These are phyloP conservation scores for Chloropicon primus DNA, from an alignment of 139 green algal species.

Conservation along the genomic window DNA sequence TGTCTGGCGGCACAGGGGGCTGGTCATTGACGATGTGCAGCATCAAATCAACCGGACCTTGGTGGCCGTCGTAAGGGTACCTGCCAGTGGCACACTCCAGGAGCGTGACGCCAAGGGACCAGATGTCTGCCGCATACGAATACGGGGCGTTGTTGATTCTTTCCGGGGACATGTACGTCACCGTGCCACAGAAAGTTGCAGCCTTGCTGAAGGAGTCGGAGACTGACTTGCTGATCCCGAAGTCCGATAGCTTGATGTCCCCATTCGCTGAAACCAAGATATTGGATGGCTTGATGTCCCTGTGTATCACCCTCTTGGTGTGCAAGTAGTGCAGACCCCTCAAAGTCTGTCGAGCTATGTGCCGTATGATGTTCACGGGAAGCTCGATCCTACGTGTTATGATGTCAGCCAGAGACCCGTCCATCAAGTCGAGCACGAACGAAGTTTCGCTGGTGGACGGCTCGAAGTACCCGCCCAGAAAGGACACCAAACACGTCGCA, in stretches of 20 bases:
- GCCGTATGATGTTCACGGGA: constrained; percentile 18
- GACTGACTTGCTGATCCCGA: constrained; percentile 23
- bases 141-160: constrained; percentile 31
- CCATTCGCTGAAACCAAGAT: constrained; percentile 27
- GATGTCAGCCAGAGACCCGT: constrained; percentile 26
- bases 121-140: constrained; percentile 51
- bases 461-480: constrained; percentile 31
- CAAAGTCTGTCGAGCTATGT: background rate
- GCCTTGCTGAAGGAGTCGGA: constrained; percentile 27
- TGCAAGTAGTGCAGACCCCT: constrained; percentile 26
- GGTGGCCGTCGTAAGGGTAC: constrained; percentile 26
- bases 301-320: constrained; percentile 19
- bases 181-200: constrained; percentile 30
- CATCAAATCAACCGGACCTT: constrained; percentile 28
- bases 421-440: constrained; percentile 35
- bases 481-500: constrained; percentile 20
- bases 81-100: constrained; percentile 45
- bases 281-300: constrained; percentile 39
- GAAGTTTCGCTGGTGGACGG: constrained; percentile 25
- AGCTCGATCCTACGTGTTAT: constrained; percentile 16
- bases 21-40: constrained; percentile 19
- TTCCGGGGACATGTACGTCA: constrained; percentile 41
- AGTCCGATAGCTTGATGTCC: constrained; percentile 34
- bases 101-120: constrained; percentile 54
- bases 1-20: background rate